Conservation (phyloP, 176 grass and related monocot genomes). For the Triticum timopheevii region DNA sequence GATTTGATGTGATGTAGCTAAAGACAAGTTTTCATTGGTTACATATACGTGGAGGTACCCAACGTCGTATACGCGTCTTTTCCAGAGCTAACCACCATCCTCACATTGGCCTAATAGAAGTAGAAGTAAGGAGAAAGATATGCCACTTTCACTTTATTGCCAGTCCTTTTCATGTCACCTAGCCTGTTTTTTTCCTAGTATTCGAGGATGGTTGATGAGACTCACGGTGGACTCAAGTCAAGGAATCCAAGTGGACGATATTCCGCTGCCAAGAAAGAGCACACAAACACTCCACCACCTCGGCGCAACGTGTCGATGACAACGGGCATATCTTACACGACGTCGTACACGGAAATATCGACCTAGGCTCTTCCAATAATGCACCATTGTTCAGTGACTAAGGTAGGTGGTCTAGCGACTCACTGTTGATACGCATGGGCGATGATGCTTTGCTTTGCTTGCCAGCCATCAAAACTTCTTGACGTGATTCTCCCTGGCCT, state of each 20-base stretch:
- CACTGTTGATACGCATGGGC: neutral
- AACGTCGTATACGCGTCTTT: neutral
- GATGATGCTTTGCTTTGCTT: neutral
- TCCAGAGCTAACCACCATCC: neutral
- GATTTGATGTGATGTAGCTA: neutral
- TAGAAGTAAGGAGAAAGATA: neutral
- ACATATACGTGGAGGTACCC: neutral
- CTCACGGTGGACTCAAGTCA: neutral
- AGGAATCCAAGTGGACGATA: neutral
- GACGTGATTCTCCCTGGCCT: conserved; percentile 95
- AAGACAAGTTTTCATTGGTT: neutral
- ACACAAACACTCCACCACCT: neutral
- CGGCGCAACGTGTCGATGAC: neutral
- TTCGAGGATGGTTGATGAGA: neutral
- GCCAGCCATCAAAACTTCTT: conserved; percentile 52
- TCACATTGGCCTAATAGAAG: no score
- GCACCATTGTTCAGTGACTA: conserved; percentile 1
- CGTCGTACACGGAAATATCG: neutral
- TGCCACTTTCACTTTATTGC: neutral
- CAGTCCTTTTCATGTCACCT: neutral
- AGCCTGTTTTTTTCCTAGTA: neutral
- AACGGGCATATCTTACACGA: neutral
- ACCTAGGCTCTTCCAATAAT: neutral
- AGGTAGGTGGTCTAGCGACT: neutral
- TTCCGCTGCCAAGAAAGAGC: neutral